phyloP scores from a whole-genome alignment of 139 green algal genomes.

The Zygnema circumcarinatum region DNA sequence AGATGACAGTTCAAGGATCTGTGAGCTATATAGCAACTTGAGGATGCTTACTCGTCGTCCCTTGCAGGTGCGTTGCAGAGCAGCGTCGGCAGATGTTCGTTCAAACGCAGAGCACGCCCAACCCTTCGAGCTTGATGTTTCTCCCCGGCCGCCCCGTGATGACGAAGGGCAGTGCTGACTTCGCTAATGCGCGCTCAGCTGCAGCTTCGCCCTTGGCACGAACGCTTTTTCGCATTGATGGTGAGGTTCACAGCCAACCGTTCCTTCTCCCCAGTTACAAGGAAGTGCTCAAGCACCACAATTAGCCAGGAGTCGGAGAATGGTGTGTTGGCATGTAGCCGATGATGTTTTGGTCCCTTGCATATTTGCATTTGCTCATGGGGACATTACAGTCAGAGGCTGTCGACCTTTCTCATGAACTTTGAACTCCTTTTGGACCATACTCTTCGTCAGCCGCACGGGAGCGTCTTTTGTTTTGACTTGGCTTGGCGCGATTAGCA shows the following conservation, averaged over 20 bases:
- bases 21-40: too few relatives aligned
- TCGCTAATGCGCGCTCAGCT: constrained; percentile 77
- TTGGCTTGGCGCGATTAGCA: too few relatives aligned
- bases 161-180: constrained; percentile 70
- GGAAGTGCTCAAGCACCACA: background rate
- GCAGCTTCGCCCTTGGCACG: constrained; percentile 89
- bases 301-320: background rate
- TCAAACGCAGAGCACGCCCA: constrained; percentile 94
- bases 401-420: too few relatives aligned
- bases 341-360: background rate
- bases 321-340: constrained; percentile 2
- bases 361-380: background rate
- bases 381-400: background rate
- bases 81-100: constrained; percentile 85
- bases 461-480: too few relatives aligned
- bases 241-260: background rate
- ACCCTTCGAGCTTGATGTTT: constrained; percentile 97
- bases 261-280: background rate
- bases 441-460: too few relatives aligned
- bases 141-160: constrained; percentile 84
- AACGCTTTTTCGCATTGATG: constrained; percentile 61
- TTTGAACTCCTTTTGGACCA: too few relatives aligned
- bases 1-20: too few relatives aligned
- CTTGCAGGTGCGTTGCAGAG: too few relatives aligned
- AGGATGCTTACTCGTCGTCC: too few relatives aligned